Conservation (phyloP, 345 rosid genomes). For the Microcos paniculata region DNA sequence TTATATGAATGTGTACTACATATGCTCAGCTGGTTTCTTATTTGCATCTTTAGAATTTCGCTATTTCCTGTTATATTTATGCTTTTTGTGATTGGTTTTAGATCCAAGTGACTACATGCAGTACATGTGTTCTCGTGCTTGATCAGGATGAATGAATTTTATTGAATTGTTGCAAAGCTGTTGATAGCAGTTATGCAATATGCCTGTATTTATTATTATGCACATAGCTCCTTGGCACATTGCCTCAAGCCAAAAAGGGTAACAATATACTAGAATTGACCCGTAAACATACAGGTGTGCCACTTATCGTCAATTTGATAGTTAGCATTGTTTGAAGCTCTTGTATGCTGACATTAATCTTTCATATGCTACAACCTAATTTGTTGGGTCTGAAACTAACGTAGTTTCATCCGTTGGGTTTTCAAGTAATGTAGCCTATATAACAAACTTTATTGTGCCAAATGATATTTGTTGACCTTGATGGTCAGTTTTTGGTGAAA, state of each 20-base stretch:
- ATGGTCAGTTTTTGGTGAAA: not conserved
- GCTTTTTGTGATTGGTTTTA: not conserved
- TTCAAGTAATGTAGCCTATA: not conserved
- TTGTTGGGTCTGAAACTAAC: not conserved
- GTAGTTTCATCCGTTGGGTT: not conserved
- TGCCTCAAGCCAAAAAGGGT: not conserved
- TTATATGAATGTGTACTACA: not conserved
- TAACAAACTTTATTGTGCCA: not conserved
- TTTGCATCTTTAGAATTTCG: not conserved
- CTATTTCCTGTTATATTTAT: not conserved
- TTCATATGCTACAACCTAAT: not conserved
- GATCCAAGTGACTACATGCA: not conserved
- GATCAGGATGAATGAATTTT: not conserved
- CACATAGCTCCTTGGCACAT: not conserved
- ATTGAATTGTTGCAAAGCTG: not conserved
- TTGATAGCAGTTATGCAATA: not conserved
- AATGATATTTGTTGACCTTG: not conserved
- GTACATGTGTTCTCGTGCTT: not conserved
- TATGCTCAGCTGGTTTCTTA: not conserved
- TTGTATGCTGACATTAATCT: not conserved
- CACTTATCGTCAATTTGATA: not conserved
- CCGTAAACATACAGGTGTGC: not conserved
- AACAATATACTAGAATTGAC: not conserved
- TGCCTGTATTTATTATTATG: not conserved
- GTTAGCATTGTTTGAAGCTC: not conserved